Evolutionary conservation across 768 basidiomycete genomes (phyloP).

Genomic region (Psilocybe sp.): DNA sequence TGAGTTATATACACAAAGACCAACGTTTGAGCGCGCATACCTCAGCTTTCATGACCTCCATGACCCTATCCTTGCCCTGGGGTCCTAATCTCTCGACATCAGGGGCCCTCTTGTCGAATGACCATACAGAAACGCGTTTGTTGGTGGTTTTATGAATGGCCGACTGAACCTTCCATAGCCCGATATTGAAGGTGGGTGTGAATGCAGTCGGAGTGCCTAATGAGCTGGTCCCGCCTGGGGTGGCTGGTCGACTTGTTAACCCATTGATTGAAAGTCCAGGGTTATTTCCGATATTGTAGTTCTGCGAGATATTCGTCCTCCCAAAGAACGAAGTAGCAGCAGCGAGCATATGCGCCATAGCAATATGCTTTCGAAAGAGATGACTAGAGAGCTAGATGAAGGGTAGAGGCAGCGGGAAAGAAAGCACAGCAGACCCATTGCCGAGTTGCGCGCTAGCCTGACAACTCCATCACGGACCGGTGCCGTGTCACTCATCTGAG

Average conservation of each 20-base stretch:
- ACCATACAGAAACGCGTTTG: conserved; percentile 93
- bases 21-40: conserved; percentile 37
- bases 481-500: no score
- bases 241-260: conserved; percentile 42
- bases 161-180: conserved; percentile 86
- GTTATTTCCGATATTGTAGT: conserved; percentile 59
- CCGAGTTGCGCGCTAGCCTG: no score
- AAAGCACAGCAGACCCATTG: no score
- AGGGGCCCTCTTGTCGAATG: conserved; percentile 75
- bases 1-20: not conserved
- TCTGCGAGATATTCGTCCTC: conserved; percentile 77
- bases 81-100: conserved; percentile 72
- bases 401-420: no score
- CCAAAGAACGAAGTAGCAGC: conserved; percentile 83
- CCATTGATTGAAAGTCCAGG: not conserved
- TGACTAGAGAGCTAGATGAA: no score
- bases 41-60: conserved; percentile 91
- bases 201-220: conserved; percentile 35
- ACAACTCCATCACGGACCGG: no score
- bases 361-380: not conserved
- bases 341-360: conserved; percentile 58
- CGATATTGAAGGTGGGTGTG: conserved; percentile 63
- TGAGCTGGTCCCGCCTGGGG: conserved; percentile 35
- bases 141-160: conserved; percentile 87
- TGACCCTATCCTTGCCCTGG: conserved; percentile 63